A percentile compares a stretch with the other conserved stretches of the same genome.
phyloP scores from a whole-genome alignment of 2,329 filamentous ascomycete genomes.

The Chrysoporthe deuterocubensis region DNA sequence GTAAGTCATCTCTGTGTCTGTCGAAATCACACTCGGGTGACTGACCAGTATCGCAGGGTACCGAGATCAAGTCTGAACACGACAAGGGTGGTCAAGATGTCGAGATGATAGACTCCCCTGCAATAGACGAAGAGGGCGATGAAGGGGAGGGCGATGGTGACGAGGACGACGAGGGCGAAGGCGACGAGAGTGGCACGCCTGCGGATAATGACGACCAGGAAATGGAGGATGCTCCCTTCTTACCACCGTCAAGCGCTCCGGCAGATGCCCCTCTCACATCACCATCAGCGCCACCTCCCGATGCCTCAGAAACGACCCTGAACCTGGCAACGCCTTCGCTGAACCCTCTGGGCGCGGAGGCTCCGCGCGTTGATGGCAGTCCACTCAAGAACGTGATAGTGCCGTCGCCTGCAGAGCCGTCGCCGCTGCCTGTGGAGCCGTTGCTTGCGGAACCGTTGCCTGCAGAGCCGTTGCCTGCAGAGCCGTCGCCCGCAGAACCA shows the following conservation, averaged over 20 bases:
- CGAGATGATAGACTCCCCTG: constrained; percentile 58
- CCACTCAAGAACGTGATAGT: constrained; percentile 57
- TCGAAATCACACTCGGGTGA: constrained; percentile 1
- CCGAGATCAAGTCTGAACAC: constrained; percentile 49
- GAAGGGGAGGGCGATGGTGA: constrained; percentile 53
- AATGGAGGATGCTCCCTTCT: constrained; percentile 33
- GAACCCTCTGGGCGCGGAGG: constrained; percentile 31
- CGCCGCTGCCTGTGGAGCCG: constrained; percentile 28
- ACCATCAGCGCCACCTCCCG: constrained; percentile 41
- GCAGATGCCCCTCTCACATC: constrained; percentile 27
- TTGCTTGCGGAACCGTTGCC: constrained; percentile 48
- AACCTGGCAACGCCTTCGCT: constrained; percentile 36
- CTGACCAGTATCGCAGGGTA: constrained; percentile 38
- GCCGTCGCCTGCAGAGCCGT: constrained; percentile 48
- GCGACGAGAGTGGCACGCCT: constrained; percentile 45
- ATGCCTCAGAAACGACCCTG: constrained; percentile 39
- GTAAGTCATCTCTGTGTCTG: constrained; percentile 37
- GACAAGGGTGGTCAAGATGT: constrained; percentile 51
- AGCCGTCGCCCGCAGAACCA: constrained; percentile 37
- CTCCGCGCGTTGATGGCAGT: constrained; percentile 51
- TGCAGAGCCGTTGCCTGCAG: constrained; percentile 4
- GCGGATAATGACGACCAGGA: constrained; percentile 33
- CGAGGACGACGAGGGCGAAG: constrained; percentile 53
- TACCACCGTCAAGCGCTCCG: constrained; percentile 12
- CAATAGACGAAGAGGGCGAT: constrained; percentile 51